Conservation (phyloP, 306 rosid species). For the Ammopiptanthus mongolicus region DNA sequence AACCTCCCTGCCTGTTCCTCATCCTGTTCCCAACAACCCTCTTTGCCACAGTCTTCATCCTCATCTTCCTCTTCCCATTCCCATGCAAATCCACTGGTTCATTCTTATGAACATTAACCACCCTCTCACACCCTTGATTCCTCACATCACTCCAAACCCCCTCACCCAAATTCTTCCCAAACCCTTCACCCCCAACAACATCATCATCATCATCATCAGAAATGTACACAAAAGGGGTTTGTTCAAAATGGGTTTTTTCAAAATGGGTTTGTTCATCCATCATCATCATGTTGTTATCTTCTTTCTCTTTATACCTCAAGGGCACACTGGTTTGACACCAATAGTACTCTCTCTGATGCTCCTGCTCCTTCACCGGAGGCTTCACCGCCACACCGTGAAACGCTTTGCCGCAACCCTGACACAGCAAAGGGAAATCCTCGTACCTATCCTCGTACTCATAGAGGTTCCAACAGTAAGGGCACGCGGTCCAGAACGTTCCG, state of each 20-base stretch:
- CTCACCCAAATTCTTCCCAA: background rate
- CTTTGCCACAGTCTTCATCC: slow-evolving; percentile 39
- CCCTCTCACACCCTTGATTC: background rate
- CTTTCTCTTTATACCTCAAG: slow-evolving; percentile 13
- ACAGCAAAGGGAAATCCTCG: slow-evolving; percentile 46
- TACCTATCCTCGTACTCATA: slow-evolving; percentile 48
- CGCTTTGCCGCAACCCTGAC: slow-evolving; percentile 45
- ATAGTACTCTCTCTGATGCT: slow-evolving; percentile 40
- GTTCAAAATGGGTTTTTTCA: background rate
- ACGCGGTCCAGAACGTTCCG: slow-evolving; percentile 64
- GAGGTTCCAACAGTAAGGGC: slow-evolving; percentile 66
- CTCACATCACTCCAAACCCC: background rate
- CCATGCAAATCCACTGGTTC: background rate
- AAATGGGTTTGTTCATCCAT: background rate
- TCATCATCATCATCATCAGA: slow-evolving; percentile 19
- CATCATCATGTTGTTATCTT: background rate
- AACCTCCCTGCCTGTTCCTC: background rate
- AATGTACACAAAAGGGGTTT: background rate
- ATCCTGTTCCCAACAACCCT: slow-evolving; percentile 24
- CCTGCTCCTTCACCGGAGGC: slow-evolving; percentile 40
- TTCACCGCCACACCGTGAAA: slow-evolving; percentile 55
- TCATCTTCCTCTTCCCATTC: slow-evolving; percentile 33
- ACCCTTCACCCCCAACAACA: background rate
- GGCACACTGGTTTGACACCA: slow-evolving; percentile 30
- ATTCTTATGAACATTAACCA: background rate